These are phyloP conservation scores for Ulmus americana DNA, from an alignment of 331 rosid genomes.

Conservation along the genomic window DNA sequence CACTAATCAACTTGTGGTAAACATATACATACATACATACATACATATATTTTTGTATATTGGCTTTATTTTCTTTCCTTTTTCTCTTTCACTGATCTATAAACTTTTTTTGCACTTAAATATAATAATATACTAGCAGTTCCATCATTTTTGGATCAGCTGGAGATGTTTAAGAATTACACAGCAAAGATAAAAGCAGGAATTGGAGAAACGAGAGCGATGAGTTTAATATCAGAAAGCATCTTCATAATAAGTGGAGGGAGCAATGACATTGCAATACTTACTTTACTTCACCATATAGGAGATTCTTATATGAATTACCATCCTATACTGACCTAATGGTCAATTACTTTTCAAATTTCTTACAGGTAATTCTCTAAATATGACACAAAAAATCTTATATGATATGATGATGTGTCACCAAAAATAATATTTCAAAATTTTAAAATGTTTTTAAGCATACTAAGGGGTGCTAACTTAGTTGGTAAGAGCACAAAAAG, in stretches of 20 bases:
- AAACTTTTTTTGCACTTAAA: background rate
- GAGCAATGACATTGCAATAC: constrained; percentile 55
- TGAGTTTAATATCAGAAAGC: constrained; percentile 31
- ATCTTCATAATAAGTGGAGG: constrained; percentile 42
- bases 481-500: too few relatives aligned
- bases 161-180: constrained; percentile 39
- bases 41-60: too few relatives aligned
- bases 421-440: background rate
- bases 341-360: constrained; percentile 33
- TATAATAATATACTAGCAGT: constrained; percentile 25
- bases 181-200: constrained; percentile 27
- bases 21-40: too few relatives aligned
- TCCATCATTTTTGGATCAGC: constrained; percentile 35
- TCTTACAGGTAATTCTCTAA: constrained; percentile 33
- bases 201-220: constrained; percentile 32
- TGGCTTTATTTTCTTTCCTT: background rate
- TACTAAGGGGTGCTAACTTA: too few relatives aligned
- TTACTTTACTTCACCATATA: constrained; percentile 27
- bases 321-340: constrained; percentile 39
- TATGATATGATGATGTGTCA: background rate
- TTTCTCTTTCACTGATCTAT: background rate
- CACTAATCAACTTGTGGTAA: constrained; percentile 34
- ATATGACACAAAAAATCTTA: background rate
- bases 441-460: background rate
- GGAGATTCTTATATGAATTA: constrained; percentile 27